Evolutionary conservation across 2,329 filamentous ascomycete species (phyloP), one percentile per base, ranked within the genome.

Genomic region (Cyphellophora attinorum): DNA sequence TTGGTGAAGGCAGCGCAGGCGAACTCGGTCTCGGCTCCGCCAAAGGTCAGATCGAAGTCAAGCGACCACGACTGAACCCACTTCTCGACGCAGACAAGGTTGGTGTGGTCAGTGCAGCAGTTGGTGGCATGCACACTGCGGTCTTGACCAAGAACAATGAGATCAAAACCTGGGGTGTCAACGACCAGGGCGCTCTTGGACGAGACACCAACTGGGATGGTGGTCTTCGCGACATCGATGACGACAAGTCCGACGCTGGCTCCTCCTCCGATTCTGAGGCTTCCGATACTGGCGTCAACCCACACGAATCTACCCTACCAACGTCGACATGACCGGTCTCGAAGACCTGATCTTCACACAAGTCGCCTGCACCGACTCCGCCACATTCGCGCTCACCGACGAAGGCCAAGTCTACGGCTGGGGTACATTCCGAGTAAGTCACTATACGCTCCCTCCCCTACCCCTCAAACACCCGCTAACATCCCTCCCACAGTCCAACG

Each of bases 101-200:
- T 28, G 27, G 70, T 56, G 51, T 78, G 55, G 27, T 61, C 52
- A 5, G 74, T 59, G 44, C 83, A 68, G 41, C 77, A 68, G 37
- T 74, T 68, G 33, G 79, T 40, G 83, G 82, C 34, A 86, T 89
- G 79, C 85, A 93, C 59, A 74, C 69, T 32, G 68, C 79, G 35
- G 83, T 78, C 5, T 62, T 91, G 30, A 89, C 84, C 29, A 70
- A 76, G 40, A 79, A 88, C 56, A 84, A 85, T 64, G 77, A 74
- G 60, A 81, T 91, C 46, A 60, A 86, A 35, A 88, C 82, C n/a
- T 93, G 84, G 85, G 85, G 85, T 34, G 83, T 89, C 47, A 91
- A 91, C 53, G 83, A 89, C 52, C 75, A 85, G 50, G 79, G 79
- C 42, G 81, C 84, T 5, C 69, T 91, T 13, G 85, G 83, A 28